Evolutionary conservation across 805 yeast genomes (phyloP), one percentile per base, ranked within the genome.

Genomic region (Lipomyces japonicus): DNA sequence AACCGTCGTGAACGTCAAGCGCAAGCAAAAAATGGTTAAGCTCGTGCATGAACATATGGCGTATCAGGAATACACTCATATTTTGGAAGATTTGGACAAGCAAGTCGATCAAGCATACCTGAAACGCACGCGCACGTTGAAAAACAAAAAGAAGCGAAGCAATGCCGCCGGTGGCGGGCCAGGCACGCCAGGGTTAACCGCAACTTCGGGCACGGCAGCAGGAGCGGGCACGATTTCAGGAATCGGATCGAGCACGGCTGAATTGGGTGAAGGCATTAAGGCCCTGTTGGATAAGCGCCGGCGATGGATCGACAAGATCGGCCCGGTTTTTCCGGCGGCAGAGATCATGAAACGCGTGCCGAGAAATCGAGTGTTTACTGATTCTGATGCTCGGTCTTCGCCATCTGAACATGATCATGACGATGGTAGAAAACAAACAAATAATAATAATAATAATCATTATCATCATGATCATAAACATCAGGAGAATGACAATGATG

Each of bases 101-200:
- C 99, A 93, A 68, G 90, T 93, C 32, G 98, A 93, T 65, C 97
- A 87, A 66, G 90, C 95, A 19, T 93, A 90, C 65, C 71, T 85
- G 56, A 85, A 89, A 66, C 74, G 97, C 52, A 76, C 85, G 48
- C 80, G 89, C 60, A 87, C 81, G 5, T 82, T 88, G 49, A 84
- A 77, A 62, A 80, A 78, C 64, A 73, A 78, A 59, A 80, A 80
- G 69, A 82, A 81, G 69, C 71, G 68, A 46, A 19, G 39, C 5
- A 42, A 42, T 25, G 37, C 45, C 32, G 28, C 31, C n/a, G 28
- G 43, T 38, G 36, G 49, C 41, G 43, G 43, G 26, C 21, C 36
- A 39, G 31, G 54, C 4, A 45, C 59, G 2, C 51, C 64, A 2
- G 51, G 56, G 10, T 48, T 58, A 24, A 46, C 48, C 42, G 61